Base-by-base conservation (phyloP, 768 basidiomycete genomes). In the Boletus vinaceobasis region DNA sequence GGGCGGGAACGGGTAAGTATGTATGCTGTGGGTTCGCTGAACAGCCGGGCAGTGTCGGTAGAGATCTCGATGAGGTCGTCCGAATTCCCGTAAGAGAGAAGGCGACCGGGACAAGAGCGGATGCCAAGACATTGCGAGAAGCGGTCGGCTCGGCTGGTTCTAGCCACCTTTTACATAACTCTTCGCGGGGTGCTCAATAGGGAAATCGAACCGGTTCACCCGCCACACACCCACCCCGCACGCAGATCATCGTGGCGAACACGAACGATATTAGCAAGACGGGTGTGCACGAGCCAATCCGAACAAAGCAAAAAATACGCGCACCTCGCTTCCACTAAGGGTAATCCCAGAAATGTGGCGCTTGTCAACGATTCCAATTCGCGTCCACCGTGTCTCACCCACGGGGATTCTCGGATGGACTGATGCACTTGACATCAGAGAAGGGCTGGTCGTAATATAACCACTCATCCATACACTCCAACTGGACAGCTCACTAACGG, bases 151-250 rank as follows among this genome's bases (percentile, higher is more conserved):
- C 14, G 21, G 23, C 14, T 23, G 23, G 23, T 11, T 4, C 0
- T 7, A 42, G 17, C 32, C 23, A 45, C 26, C 11, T 7, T 46
- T 52, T 43, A 60, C 46, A 45, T 50, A 52, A 47, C 21, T 35
- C 14, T 1, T 44, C 50, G 33, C 37, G 43, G 51, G 7, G 33
- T 35, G 13, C 5, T 40, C 1, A 26, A 7, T 53, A 26, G 43
- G 38, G 65, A 38, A 61, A 52, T 11, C 44, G 62, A 65, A 52
- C 65, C 44, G 19, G 65, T 23, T 64, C 57, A 27, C 33, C 44
- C n/a, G 45, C 45, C 49, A 43, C 33, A 23, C 35, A 9, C 43
- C 31, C 7, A 7, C 29, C 11, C n/a, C 29, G 43, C 43, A 27
- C 7, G 53, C n/a, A 55, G 36, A 54, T 54, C 39, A 35, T 27